Percentiles rank a stretch among this genome's conserved stretches.
Evolutionary conservation across 352 stramenopile species (phyloP).

Genomic region (Globisporangium paddicum): DNA sequence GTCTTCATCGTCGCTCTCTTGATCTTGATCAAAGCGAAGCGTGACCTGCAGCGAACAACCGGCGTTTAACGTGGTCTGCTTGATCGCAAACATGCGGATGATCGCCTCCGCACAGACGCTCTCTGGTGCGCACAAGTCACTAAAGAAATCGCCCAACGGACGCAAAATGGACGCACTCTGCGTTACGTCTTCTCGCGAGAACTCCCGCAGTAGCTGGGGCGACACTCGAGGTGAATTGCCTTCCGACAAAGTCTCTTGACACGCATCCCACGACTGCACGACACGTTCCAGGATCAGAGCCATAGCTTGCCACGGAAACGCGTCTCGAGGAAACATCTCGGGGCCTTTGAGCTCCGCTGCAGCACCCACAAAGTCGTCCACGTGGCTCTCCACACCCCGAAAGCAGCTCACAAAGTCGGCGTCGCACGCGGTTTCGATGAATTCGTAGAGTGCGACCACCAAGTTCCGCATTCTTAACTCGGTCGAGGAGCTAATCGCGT

Average conservation of each 20-base stretch:
- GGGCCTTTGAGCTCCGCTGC: background rate
- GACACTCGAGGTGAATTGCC: background rate
- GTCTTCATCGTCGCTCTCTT: background rate
- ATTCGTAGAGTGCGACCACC: background rate
- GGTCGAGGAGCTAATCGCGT: background rate
- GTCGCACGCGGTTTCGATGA: background rate
- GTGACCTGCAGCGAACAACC: background rate
- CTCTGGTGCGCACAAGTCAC: background rate
- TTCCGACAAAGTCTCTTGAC: background rate
- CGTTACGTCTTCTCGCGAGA: conserved; percentile 10
- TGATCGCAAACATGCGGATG: conserved; percentile 12
- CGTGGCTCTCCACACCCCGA: conserved; percentile 1
- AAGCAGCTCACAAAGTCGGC: conserved; percentile 10
- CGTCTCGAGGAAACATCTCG: background rate
- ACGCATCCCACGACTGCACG: conserved; percentile 3
- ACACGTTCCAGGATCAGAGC: conserved; percentile 1
- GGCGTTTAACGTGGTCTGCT: conserved; percentile 10
- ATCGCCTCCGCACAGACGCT: conserved; percentile 9
- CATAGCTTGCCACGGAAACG: conserved; percentile 3
- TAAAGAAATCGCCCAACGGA: conserved; percentile 8
- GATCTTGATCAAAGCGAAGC: background rate
- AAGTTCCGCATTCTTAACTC: conserved; percentile 1
- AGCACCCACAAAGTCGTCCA: conserved; percentile 1
- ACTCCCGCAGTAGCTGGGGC: background rate
- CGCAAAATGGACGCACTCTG: conserved; percentile 8